A percentile compares a stretch with the other conserved stretches of the same genome.
Evolutionary conservation across 2,329 filamentous ascomycete species (phyloP).

Genomic region (Aspergillus sp.): DNA sequence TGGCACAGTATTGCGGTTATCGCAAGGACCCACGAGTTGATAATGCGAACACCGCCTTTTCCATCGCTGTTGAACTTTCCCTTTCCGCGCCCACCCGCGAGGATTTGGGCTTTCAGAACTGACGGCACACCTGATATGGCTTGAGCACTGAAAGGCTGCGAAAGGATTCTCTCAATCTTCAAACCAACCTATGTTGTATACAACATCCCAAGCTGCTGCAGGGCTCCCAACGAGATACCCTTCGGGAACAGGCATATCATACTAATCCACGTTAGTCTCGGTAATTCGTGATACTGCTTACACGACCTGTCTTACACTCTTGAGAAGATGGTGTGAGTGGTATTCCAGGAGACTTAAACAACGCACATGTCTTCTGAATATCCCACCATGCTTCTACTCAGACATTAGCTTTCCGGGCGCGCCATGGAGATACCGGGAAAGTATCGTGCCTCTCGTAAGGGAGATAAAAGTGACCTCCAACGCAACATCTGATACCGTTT

Average conservation of each 20-base stretch:
- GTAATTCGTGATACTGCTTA: neutral
- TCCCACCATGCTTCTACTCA: neutral
- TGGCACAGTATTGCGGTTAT: neutral
- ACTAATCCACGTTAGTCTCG: conserved; percentile 15
- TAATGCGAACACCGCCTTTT: conserved; percentile 29
- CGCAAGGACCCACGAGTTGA: conserved; percentile 19
- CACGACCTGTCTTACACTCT: conserved; percentile 15
- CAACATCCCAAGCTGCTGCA: conserved; percentile 22
- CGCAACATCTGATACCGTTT: neutral
- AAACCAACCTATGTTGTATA: conserved; percentile 23
- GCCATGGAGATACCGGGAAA: neutral
- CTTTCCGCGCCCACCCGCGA: conserved; percentile 32
- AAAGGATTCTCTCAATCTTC: too few relatives aligned
- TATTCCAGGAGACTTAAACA: conserved; percentile 22
- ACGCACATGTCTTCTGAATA: conserved; percentile 13
- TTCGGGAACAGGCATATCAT: conserved; percentile 25
- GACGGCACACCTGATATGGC: conserved; percentile 24
- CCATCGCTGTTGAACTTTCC: conserved; percentile 28
- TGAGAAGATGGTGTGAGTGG: conserved; percentile 24
- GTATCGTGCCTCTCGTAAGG: neutral
- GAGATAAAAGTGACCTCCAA: neutral
- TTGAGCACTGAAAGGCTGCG: neutral
- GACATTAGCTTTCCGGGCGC: neutral
- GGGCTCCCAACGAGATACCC: conserved; percentile 24
- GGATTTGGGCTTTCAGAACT: conserved; percentile 31